A percentile compares a stretch with the other conserved stretches of the same genome.
Conservation (phyloP, 2,329 filamentous ascomycete species). For the Xylaria sp. region DNA sequence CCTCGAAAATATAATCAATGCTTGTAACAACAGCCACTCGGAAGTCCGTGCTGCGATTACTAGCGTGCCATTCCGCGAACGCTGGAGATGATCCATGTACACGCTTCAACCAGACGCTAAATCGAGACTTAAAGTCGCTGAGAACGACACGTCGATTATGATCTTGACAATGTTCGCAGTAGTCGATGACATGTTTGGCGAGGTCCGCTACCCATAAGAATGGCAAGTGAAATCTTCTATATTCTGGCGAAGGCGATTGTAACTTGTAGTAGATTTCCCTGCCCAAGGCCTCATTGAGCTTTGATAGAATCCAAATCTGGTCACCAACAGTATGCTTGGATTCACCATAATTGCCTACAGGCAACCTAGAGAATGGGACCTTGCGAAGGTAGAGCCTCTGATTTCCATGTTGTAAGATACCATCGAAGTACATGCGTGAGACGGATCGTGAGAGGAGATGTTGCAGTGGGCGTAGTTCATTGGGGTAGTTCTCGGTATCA, state of each 20-base stretch:
- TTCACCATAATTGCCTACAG: constrained; percentile 69
- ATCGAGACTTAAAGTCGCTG: constrained; percentile 61
- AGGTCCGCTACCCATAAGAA: constrained; percentile 77
- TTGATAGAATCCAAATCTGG: constrained; percentile 69
- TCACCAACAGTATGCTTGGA: constrained; percentile 53
- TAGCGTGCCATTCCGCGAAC: constrained; percentile 61
- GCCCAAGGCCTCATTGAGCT: constrained; percentile 44
- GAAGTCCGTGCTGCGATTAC: constrained; percentile 63
- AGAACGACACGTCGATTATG: constrained; percentile 51
- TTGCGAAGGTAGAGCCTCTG: constrained; percentile 56
- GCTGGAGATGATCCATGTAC: constrained; percentile 48
- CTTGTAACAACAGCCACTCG: constrained; percentile 65
- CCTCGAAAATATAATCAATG: constrained; percentile 67
- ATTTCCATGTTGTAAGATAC: constrained; percentile 56
- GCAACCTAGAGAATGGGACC: constrained; percentile 62
- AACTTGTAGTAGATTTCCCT: constrained; percentile 69
- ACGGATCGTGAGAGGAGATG: constrained; percentile 50
- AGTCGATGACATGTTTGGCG: constrained; percentile 75
- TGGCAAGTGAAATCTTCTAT: constrained; percentile 63
- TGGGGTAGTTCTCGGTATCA: constrained; percentile 41
- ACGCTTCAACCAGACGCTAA: constrained; percentile 60
- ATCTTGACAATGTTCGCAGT: constrained; percentile 49
- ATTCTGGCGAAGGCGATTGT: constrained; percentile 60
- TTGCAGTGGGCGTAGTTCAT: constrained; percentile 63
- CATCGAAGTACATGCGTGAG: constrained; percentile 61